Conservation (phyloP, 176 grass and related monocot genomes). For the Avena eriantha region DNA sequence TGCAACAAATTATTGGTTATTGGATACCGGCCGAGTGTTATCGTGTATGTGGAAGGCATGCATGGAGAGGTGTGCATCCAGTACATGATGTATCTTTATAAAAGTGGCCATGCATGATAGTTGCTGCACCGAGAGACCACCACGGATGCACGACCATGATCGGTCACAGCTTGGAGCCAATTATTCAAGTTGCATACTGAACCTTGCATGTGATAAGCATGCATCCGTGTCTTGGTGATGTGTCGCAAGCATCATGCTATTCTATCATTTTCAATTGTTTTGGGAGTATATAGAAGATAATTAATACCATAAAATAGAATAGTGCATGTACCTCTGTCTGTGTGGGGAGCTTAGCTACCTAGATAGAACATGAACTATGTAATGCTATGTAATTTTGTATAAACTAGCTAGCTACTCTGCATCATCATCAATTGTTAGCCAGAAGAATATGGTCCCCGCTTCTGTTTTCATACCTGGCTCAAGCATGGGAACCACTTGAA, state of each 20-base stretch:
- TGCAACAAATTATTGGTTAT: constrained; percentile 37
- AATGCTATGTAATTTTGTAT: not conserved
- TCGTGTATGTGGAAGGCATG: constrained; percentile 37
- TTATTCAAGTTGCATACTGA: constrained; percentile 4
- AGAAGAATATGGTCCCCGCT: not conserved
- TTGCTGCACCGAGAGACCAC: constrained; percentile 37
- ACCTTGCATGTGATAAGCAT: not conserved
- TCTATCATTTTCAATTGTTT: not conserved
- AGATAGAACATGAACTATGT: not conserved
- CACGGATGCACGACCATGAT: constrained; percentile 41
- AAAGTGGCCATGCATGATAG: constrained; percentile 12
- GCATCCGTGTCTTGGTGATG: constrained; percentile 19
- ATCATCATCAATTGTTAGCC: not conserved
- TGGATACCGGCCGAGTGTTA: not conserved
- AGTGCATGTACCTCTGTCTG: not conserved
- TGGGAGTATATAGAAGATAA: not conserved
- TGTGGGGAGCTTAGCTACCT: not conserved
- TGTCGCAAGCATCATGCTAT: constrained; percentile 5
- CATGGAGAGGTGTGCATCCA: constrained; percentile 9
- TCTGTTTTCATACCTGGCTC: not conserved
- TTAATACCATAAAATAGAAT: not conserved
- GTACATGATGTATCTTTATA: constrained; percentile 31
- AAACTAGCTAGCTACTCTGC: not conserved
- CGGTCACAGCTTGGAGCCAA: constrained; percentile 34
- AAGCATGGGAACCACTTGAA: not conserved